Evolutionary conservation across 1,284 basidiomycete species (phyloP).

Genomic region (Melampsora larici-populina): DNA sequence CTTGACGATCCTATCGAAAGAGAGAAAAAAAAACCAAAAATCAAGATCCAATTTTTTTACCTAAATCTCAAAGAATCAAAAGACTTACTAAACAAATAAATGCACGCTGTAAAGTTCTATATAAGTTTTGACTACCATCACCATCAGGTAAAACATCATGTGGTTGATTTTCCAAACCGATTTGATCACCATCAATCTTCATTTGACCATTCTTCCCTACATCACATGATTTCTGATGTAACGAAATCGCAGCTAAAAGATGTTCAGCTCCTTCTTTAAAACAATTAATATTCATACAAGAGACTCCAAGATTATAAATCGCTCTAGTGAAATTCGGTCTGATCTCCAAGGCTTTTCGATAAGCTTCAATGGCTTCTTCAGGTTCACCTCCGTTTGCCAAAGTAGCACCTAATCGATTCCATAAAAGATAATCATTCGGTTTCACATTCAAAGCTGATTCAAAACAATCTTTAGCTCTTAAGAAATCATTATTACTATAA

Average conservation of each 20-base stretch:
- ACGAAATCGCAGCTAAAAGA: conserved; percentile 81
- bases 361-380: conserved; percentile 92
- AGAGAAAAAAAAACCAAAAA: not conserved
- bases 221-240: conserved; percentile 65
- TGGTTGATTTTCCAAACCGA: conserved; percentile 5
- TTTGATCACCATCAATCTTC: too few species aligned
- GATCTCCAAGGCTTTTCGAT: conserved; percentile 84
- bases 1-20: conserved; percentile 56
- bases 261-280: conserved; percentile 96
- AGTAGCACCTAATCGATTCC: conserved; percentile 94
- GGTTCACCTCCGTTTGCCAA: conserved; percentile 91
- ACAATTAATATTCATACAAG: conserved; percentile 92
- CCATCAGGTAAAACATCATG: conserved; percentile 56
- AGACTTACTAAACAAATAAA: conserved; percentile 63
- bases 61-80: not conserved
- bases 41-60: not conserved
- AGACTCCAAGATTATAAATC: conserved; percentile 95
- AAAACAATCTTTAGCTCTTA: conserved; percentile 84
- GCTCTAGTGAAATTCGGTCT: conserved; percentile 95
- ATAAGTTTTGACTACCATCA: conserved; percentile 73
- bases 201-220: conserved; percentile 49
- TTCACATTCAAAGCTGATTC: conserved; percentile 73
- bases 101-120: conserved; percentile 84
- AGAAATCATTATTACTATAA: conserved; percentile 76
- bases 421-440: conserved; percentile 88